Conservation (phyloP, 2,329 filamentous ascomycete species). For the Didymella sp. region DNA sequence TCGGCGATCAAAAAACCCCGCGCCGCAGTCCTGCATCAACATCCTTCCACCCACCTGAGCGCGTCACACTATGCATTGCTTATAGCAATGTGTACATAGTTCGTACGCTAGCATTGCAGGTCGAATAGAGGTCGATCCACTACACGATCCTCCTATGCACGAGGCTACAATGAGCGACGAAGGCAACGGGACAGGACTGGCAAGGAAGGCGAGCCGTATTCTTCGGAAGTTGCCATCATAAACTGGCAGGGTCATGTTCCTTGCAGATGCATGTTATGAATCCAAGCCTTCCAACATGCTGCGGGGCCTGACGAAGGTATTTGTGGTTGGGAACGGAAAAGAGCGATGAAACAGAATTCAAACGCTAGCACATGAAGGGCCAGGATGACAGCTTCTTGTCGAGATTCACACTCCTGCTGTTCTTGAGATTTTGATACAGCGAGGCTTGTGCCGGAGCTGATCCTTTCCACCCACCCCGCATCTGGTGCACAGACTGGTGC, state of each 20-base stretch:
- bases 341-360: not conserved
- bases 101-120: not conserved
- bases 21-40: slow-evolving; percentile 1
- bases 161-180: not conserved
- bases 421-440: not conserved
- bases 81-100: not conserved
- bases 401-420: not conserved
- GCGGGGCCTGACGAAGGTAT: not conserved
- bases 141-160: not conserved
- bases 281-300: not conserved
- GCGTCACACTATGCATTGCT: not conserved
- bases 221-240: not conserved
- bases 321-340: not conserved
- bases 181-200: not conserved
- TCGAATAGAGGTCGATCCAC: not conserved
- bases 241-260: not conserved
- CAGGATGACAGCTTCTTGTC: not conserved
- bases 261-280: not conserved
- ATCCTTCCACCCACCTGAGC: not conserved
- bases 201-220: not conserved
- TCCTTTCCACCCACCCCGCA: not conserved
- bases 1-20: slow-evolving; percentile 4
- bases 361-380: not conserved
- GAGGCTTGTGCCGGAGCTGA: not conserved
- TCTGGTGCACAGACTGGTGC: slow-evolving; percentile 2